Conservation (phyloP, 179 eudicot species). For the Beta corolliflora region DNA sequence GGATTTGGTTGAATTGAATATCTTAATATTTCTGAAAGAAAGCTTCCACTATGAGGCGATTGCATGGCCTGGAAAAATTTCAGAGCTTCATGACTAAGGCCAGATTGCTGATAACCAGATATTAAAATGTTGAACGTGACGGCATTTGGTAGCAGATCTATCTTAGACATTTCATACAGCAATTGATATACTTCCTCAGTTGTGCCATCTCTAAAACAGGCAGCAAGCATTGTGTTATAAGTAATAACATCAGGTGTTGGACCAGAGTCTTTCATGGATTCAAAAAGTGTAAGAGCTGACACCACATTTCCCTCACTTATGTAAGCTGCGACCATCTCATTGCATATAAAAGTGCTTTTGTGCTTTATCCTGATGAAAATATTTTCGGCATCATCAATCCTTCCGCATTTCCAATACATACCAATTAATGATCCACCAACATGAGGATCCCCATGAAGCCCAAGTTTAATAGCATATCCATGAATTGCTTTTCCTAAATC, state of each 20-base stretch:
- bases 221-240: constrained; percentile 52
- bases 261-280: constrained; percentile 39
- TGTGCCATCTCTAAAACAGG: constrained; percentile 44
- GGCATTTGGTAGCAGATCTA: constrained; percentile 41
- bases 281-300: constrained; percentile 35
- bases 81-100: constrained; percentile 46
- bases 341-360: constrained; percentile 46
- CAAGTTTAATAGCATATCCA: constrained; percentile 46
- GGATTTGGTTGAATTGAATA: constrained; percentile 36
- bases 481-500: constrained; percentile 47
- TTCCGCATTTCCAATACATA: constrained; percentile 57
- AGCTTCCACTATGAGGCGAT: constrained; percentile 25
- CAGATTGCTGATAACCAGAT: constrained; percentile 55
- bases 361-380: constrained; percentile 34
- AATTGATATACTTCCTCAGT: constrained; percentile 38
- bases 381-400: constrained; percentile 40
- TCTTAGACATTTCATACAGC: constrained; percentile 42
- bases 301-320: constrained; percentile 38
- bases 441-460: constrained; percentile 35
- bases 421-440: constrained; percentile 46
- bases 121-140: constrained; percentile 47
- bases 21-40: constrained; percentile 21
- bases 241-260: constrained; percentile 51
- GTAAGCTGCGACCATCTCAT: constrained; percentile 61
- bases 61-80: constrained; percentile 50